phyloP scores from a whole-genome alignment of 2,329 filamentous ascomycete genomes.

The Penicillium polonicum region DNA sequence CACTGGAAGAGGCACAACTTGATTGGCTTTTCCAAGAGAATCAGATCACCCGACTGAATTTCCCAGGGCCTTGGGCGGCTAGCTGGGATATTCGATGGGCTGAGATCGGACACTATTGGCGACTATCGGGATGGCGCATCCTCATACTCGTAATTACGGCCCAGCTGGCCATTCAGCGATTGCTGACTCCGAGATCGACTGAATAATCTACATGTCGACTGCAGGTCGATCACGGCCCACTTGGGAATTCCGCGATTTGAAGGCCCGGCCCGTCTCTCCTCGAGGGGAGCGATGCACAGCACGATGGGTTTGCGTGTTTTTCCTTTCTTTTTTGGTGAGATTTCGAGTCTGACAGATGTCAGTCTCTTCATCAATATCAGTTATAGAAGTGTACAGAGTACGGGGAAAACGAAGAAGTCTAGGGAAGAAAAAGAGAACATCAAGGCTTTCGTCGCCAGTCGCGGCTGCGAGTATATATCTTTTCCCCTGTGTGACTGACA shows the following conservation, averaged over 20 bases:
- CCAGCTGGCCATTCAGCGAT: constrained; percentile 14
- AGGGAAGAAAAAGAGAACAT: background rate
- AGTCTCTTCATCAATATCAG: background rate
- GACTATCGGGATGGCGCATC: constrained; percentile 29
- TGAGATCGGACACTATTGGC: constrained; percentile 28
- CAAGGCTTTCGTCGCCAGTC: constrained; percentile 22
- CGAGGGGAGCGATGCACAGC: constrained; percentile 18
- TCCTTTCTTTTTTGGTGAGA: constrained; percentile 4
- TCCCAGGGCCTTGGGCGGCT: constrained; percentile 27
- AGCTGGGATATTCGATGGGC: constrained; percentile 26
- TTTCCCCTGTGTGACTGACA: constrained; percentile 9
- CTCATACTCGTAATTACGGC: constrained; percentile 16
- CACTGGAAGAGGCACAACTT: background rate
- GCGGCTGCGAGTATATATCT: constrained; percentile 20
- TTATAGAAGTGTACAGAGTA: background rate
- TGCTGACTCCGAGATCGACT: constrained; percentile 12
- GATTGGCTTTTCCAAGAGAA: background rate
- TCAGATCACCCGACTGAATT: constrained; percentile 19
- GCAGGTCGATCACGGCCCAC: constrained; percentile 26
- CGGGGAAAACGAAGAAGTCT: background rate
- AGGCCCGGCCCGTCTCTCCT: constrained; percentile 29
- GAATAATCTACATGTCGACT: constrained; percentile 21
- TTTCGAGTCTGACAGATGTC: constrained; percentile 11
- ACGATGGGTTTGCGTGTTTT: constrained; percentile 10
- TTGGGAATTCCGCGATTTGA: constrained; percentile 20